Percentiles rank a stretch among this genome's conserved stretches.
Evolutionary conservation across 371 early-diverging fungal genomes (phyloP).

Genomic region (Zancudomyces culisetae): DNA sequence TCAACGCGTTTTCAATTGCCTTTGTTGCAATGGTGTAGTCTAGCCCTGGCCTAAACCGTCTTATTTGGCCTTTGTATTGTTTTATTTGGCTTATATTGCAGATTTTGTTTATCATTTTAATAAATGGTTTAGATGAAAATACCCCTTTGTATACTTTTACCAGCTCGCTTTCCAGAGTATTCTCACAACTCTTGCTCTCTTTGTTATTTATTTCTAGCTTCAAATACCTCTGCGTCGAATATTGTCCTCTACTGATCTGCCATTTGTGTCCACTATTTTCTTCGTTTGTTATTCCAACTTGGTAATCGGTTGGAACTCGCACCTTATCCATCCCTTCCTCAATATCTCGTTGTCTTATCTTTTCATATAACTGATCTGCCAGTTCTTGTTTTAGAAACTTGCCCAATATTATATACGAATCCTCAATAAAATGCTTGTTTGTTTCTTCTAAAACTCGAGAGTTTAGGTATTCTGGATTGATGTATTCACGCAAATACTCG

Average conservation of each 20-base stretch:
- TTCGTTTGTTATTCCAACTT: no score
- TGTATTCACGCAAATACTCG: constrained; percentile 24
- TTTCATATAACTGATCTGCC: constrained; percentile 16
- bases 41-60: constrained; percentile 47
- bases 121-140: constrained; percentile 25
- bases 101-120: constrained; percentile 29
- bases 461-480: constrained; percentile 44
- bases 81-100: constrained; percentile 23
- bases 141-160: constrained; percentile 8
- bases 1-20: no score
- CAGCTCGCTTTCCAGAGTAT: constrained; percentile 6
- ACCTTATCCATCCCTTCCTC: constrained; percentile 11
- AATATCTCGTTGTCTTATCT: constrained; percentile 19
- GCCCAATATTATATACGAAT: constrained; percentile 42
- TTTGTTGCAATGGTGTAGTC: constrained; percentile 48
- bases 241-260: constrained; percentile 33
- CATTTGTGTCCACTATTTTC: constrained; percentile 28
- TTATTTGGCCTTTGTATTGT: constrained; percentile 26
- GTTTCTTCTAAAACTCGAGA: constrained; percentile 24
- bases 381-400: constrained; percentile 31
- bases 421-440: constrained; percentile 38
- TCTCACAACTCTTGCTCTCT: not conserved
- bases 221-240: constrained; percentile 37
- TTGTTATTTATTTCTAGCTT: no score
- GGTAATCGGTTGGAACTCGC: constrained; percentile 29